A percentile compares a stretch with the other conserved stretches of the same genome.
Conservation (phyloP, 2,329 filamentous ascomycete species). For the Talaromyces sp. region DNA sequence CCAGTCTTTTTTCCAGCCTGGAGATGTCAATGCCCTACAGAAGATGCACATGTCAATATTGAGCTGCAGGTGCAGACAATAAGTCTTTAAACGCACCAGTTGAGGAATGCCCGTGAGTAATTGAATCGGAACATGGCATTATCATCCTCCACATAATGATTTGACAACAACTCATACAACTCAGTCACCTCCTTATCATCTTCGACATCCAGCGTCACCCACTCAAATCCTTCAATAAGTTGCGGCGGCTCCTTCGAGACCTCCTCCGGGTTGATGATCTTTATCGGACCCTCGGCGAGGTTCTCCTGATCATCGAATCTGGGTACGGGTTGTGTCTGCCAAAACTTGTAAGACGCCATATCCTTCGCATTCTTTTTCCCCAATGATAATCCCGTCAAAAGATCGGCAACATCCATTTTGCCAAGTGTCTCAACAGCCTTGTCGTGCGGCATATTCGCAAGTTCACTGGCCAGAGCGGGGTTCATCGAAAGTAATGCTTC, state of each 20-base stretch:
- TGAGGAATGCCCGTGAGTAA: slow-evolving; percentile 83
- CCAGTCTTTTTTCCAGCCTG: slow-evolving; percentile 91
- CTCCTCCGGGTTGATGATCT: slow-evolving; percentile 71
- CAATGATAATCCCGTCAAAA: slow-evolving; percentile 58
- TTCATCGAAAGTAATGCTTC: slow-evolving; percentile 47
- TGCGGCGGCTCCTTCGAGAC: slow-evolving; percentile 73
- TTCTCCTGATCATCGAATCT: slow-evolving; percentile 65
- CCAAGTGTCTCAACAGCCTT: slow-evolving; percentile 50
- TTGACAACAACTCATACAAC: slow-evolving; percentile 84
- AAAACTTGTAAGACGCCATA: slow-evolving; percentile 97
- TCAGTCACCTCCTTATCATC: slow-evolving; percentile 77
- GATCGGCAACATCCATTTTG: slow-evolving; percentile 47
- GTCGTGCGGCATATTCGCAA: slow-evolving; percentile 68
- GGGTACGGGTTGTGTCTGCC: slow-evolving; percentile 94
- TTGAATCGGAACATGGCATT: slow-evolving; percentile 98
- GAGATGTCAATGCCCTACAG: slow-evolving; percentile 81
- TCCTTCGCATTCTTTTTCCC: slow-evolving; percentile 89
- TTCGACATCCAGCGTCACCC: slow-evolving; percentile 84
- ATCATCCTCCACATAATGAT: slow-evolving; percentile 96
- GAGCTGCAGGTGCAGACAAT: background rate
- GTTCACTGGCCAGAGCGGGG: slow-evolving; percentile 66
- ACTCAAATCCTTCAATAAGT: slow-evolving; percentile 83
- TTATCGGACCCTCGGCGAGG: slow-evolving; percentile 77
- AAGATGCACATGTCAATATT: background rate
- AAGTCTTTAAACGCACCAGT: slow-evolving; percentile 61